Percentiles rank a stretch among this genome's conserved stretches.
Evolutionary conservation across 2,329 filamentous ascomycete species (phyloP).

Genomic region (Penicillium sp.): DNA sequence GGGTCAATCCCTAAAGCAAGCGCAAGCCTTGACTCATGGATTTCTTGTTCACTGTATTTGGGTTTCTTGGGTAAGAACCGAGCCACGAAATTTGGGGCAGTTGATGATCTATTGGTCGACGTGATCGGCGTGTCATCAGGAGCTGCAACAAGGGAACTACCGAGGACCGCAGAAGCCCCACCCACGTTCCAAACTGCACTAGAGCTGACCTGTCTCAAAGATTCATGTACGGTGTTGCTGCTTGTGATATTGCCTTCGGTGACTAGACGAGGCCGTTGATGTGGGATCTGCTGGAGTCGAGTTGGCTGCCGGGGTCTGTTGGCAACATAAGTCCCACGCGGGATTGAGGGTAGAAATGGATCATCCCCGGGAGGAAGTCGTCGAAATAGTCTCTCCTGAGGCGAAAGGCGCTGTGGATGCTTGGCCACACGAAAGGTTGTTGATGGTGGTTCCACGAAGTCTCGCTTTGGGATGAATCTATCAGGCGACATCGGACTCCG

Average conservation of each 20-base stretch:
- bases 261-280: slow-evolving; percentile 37
- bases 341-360: slow-evolving; percentile 51
- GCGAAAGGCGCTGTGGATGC: slow-evolving; percentile 44
- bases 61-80: slow-evolving; percentile 53
- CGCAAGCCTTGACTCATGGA: slow-evolving; percentile 72
- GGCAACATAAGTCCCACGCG: slow-evolving; percentile 21
- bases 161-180: slow-evolving; percentile 59
- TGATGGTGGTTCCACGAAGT: slow-evolving; percentile 41
- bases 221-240: slow-evolving; percentile 13
- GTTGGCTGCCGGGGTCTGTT: slow-evolving; percentile 15
- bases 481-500: slow-evolving; percentile 47
- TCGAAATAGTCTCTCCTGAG: slow-evolving; percentile 48
- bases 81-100: slow-evolving; percentile 63
- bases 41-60: slow-evolving; percentile 61
- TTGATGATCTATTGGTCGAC: slow-evolving; percentile 69
- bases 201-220: slow-evolving; percentile 56
- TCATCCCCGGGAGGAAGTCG: slow-evolving; percentile 47
- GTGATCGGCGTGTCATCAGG: slow-evolving; percentile 63
- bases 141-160: slow-evolving; percentile 45
- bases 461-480: slow-evolving; percentile 56
- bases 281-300: slow-evolving; percentile 21
- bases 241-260: slow-evolving; percentile 23
- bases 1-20: slow-evolving; percentile 77
- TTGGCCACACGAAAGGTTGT: slow-evolving; percentile 55
- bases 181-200: slow-evolving; percentile 76